Conservation (phyloP, 306 rosid genomes). For the Quillaja saponaria region DNA sequence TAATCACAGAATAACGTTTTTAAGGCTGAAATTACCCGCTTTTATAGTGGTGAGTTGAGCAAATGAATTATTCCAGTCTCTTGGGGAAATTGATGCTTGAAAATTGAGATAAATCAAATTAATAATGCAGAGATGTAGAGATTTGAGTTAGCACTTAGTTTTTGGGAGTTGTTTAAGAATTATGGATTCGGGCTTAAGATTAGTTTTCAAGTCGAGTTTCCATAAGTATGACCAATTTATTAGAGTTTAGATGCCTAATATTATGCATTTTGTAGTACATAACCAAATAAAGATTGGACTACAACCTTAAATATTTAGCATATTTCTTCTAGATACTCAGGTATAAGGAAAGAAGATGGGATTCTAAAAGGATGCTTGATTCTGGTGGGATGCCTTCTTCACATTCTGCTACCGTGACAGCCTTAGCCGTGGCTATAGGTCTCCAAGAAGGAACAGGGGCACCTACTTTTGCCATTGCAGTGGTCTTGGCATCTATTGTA, state of each 20-base stretch:
- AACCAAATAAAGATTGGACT: neutral
- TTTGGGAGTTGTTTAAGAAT: neutral
- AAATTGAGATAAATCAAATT: neutral
- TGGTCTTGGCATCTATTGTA: slow-evolving; percentile 80
- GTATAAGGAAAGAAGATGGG: slow-evolving; percentile 93
- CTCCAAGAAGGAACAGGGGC: slow-evolving; percentile 76
- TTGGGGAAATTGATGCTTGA: neutral
- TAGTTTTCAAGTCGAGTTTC: slow-evolving; percentile 6
- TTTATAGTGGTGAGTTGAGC: neutral
- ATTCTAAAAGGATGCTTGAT: slow-evolving; percentile 76
- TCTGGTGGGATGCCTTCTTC: slow-evolving; percentile 97
- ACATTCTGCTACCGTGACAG: slow-evolving; percentile 83
- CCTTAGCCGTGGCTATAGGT: slow-evolving; percentile 67
- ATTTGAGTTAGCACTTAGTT: slow-evolving; percentile 10
- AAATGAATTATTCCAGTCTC: too few species aligned
- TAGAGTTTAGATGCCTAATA: neutral
- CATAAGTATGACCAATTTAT: neutral
- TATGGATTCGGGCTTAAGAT: neutral
- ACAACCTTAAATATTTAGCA: slow-evolving; percentile 29
- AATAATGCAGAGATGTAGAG: neutral
- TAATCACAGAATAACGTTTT: slow-evolving; percentile 1
- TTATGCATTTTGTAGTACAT: slow-evolving; percentile 5
- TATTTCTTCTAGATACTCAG: slow-evolving; percentile 54
- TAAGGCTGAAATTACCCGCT: neutral
- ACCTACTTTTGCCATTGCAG: slow-evolving; percentile 72